phyloP scores from a whole-genome alignment of 192 early-diverging fungal species.

The Kappamyces sp. region DNA sequence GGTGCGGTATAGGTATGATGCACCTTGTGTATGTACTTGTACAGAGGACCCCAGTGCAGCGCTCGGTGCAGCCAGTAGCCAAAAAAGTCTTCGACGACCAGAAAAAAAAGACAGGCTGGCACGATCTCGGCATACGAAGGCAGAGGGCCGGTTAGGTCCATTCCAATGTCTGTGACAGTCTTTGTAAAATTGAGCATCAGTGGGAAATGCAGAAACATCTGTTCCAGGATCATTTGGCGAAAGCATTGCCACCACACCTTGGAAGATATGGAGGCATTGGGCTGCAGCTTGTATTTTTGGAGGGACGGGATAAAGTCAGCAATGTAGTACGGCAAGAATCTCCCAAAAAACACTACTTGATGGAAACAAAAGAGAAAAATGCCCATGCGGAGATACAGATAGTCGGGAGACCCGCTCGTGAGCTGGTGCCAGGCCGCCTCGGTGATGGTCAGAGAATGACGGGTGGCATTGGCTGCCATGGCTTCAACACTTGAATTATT shows the following conservation, averaged over 20 bases:
- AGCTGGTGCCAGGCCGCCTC: neutral
- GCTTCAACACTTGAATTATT: too few relatives aligned
- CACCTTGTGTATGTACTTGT: slow-evolving; percentile 88
- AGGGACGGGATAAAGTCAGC: too few relatives aligned
- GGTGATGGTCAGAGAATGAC: too few relatives aligned
- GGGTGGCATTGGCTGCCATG: too few relatives aligned
- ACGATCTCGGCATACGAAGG: slow-evolving; percentile 40
- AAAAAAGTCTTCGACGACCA: slow-evolving; percentile 83
- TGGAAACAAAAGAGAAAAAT: too few relatives aligned
- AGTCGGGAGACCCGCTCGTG: neutral
- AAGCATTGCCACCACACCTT: neutral
- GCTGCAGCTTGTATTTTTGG: neutral
- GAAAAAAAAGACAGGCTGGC: slow-evolving; percentile 64
- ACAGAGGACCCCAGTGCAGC: slow-evolving; percentile 81
- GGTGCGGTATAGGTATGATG: slow-evolving; percentile 91
- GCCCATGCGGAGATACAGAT: neutral
- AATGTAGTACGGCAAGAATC: too few relatives aligned
- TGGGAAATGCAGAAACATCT: too few relatives aligned
- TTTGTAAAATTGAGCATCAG: too few relatives aligned
- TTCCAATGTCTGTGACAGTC: too few relatives aligned
- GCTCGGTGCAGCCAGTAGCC: slow-evolving; percentile 88
- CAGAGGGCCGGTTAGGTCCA: neutral
- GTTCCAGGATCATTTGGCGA: neutral
- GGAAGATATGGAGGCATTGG: neutral
- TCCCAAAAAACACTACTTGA: too few relatives aligned